Percentiles rank a stretch among this genome's conserved stretches.
phyloP scores from a whole-genome alignment of 768 basidiomycete genomes.

The Cubamyces lactineus region DNA sequence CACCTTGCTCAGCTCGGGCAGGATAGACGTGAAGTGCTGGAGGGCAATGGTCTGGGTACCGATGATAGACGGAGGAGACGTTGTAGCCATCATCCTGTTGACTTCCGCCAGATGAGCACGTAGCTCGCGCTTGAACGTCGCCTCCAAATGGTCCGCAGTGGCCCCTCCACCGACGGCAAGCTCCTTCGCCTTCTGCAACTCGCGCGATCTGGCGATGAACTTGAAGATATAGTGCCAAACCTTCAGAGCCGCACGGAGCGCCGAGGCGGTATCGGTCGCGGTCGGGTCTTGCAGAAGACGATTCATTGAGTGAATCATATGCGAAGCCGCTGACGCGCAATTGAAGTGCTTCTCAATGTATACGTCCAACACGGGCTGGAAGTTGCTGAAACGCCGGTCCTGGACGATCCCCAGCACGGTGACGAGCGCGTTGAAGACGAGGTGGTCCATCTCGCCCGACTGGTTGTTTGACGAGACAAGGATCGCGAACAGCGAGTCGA shows the following conservation, averaged over 20 bases:
- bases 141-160: constrained; percentile 84
- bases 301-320: constrained; percentile 88
- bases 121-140: constrained; percentile 83
- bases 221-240: constrained; percentile 98
- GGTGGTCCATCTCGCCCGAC: constrained; percentile 75
- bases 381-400: constrained; percentile 94
- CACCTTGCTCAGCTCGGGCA: constrained; percentile 84
- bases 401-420: constrained; percentile 91
- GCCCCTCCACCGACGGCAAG: constrained; percentile 77
- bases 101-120: constrained; percentile 76
- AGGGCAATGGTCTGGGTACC: constrained; percentile 95
- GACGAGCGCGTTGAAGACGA: constrained; percentile 90
- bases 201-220: constrained; percentile 88
- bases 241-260: constrained; percentile 86
- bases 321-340: constrained; percentile 77
- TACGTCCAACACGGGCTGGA: constrained; percentile 89
- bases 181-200: constrained; percentile 83
- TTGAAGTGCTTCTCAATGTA: constrained; percentile 92
- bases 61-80: constrained; percentile 82
- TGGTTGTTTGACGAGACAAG: constrained; percentile 76
- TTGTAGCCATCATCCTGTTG: constrained; percentile 85
- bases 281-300: constrained; percentile 75
- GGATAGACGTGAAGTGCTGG: constrained; percentile 89
- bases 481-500: constrained; percentile 92
- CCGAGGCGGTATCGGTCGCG: constrained; percentile 70